Base-by-base conservation (phyloP, 805 yeast species). In the Saccharomycopsis microspora region DNA sequence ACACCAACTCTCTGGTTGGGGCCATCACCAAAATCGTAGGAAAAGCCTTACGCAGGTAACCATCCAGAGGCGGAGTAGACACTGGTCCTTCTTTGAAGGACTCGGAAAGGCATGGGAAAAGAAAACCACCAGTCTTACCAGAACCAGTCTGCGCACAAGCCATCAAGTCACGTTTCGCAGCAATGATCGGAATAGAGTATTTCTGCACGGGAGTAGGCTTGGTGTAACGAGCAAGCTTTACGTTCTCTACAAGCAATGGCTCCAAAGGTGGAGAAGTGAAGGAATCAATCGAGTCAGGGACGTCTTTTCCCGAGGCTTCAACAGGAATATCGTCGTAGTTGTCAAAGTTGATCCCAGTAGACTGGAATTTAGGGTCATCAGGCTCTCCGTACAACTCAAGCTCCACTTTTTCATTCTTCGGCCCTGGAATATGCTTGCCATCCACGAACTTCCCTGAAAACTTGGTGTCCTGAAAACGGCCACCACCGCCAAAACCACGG, bases 61-160 rank as follows among this genome's bases (percentile, higher is more conserved):
- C 54, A 50, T 67, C 73, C 46, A 78, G 73, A 53, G 65, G 69
- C 38, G 74, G 69, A 40, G 66, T 62, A 50, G 76, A 72, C 50
- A 85, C 74, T 48, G 98, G 98, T 46, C 98, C 98, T 59, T 73
- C 77, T 65, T 77, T 71, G 71, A 82, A 93, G 53, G 94, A 85
- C 71, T 88, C 88, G 43, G 95, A 84, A 59, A 93, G 75, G 48
- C 93, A 95, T 55, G 99, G 98, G 85, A 93, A 93, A 64, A 93
- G 74, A 77, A 93, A 93, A 57, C 98, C 99, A 76, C 97, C 98
- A 64, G 99, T 93, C 74, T 93, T 93, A 78, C 99, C 99, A 51
- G 97, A 89, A 82, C 96, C 96, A 58, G 96, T 86, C 74, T 87
- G 96, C 51, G 96, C 96, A 78, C 96, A 87, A 36, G 96, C 96